phyloP scores from a whole-genome alignment of 495 filamentous ascomycete species.

The Penicillium coprophilum region DNA sequence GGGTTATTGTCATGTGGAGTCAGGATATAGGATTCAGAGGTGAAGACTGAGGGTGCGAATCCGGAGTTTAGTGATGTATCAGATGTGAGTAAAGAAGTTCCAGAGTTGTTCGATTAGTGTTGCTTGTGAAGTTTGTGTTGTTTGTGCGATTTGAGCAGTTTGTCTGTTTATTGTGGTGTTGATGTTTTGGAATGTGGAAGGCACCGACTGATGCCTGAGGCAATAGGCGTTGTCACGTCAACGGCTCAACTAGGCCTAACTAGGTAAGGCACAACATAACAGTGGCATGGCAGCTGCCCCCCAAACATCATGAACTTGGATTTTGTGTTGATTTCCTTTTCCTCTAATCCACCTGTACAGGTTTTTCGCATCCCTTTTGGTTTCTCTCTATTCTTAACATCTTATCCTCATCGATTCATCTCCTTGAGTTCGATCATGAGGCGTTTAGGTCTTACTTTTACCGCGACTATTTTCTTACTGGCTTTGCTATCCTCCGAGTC shows the following conservation, averaged over 20 bases:
- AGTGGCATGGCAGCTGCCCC: slow-evolving; percentile 45
- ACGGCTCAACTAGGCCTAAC: slow-evolving; percentile 37
- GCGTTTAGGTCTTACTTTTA: slow-evolving; percentile 14
- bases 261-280: slow-evolving; percentile 44
- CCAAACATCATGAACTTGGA: slow-evolving; percentile 39
- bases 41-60: neutral
- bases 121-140: slow-evolving; percentile 2
- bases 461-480: slow-evolving; percentile 10
- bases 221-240: slow-evolving; percentile 43
- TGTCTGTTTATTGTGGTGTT: slow-evolving; percentile 18
- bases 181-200: slow-evolving; percentile 18
- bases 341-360: slow-evolving; percentile 22
- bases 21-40: neutral
- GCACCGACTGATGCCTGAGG: slow-evolving; percentile 22
- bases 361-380: slow-evolving; percentile 8
- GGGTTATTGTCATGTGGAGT: neutral
- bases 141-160: slow-evolving; percentile 12
- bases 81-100: neutral
- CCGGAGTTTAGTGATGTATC: neutral
- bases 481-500: slow-evolving; percentile 13
- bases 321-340: slow-evolving; percentile 27
- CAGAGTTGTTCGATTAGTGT: neutral
- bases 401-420: slow-evolving; percentile 6
- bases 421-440: slow-evolving; percentile 28
- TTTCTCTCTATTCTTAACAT: slow-evolving; percentile 16